phyloP scores from a whole-genome alignment of 495 filamentous ascomycete genomes.

The Penicillium pulvis region DNA sequence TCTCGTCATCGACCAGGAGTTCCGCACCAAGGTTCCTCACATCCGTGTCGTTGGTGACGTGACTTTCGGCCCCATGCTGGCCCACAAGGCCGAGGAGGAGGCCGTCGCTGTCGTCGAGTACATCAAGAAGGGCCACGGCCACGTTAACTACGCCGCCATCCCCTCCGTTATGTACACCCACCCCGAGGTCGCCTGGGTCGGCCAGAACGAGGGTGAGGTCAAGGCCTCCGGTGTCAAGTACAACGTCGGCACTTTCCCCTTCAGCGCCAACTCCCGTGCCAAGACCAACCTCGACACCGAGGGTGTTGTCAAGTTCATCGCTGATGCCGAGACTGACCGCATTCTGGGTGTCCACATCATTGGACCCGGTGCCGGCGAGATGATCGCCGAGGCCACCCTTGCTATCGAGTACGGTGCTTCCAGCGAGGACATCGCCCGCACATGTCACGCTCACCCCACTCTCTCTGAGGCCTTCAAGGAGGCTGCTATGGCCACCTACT shows the following conservation, averaged over 20 bases:
- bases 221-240: slow-evolving; percentile 89
- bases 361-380: slow-evolving; percentile 93
- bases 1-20: slow-evolving; percentile 95
- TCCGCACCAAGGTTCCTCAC: slow-evolving; percentile 94
- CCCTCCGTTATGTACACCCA: slow-evolving; percentile 99
- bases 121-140: slow-evolving; percentile 94
- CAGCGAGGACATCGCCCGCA: slow-evolving; percentile 91
- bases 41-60: slow-evolving; percentile 96
- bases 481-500: slow-evolving; percentile 97
- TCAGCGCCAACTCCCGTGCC: slow-evolving; percentile 94
- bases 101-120: slow-evolving; percentile 92
- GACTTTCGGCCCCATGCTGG: slow-evolving; percentile 98
- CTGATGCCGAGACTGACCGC: slow-evolving; percentile 94
- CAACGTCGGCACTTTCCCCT: slow-evolving; percentile 90
- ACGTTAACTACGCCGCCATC: slow-evolving; percentile 98
- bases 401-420: slow-evolving; percentile 96
- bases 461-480: slow-evolving; percentile 98
- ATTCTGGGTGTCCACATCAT: slow-evolving; percentile 96
- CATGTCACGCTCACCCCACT: slow-evolving; percentile 96
- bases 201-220: slow-evolving; percentile 94
- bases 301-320: slow-evolving; percentile 94
- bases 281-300: slow-evolving; percentile 99
- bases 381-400: slow-evolving; percentile 97
- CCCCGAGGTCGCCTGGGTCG: slow-evolving; percentile 98
- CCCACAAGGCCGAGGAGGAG: slow-evolving; percentile 99